A percentile compares a stretch with the other conserved stretches of the same genome.
Conservation (phyloP, 2,329 filamentous ascomycete genomes). For the Penicillium rolfsii region DNA sequence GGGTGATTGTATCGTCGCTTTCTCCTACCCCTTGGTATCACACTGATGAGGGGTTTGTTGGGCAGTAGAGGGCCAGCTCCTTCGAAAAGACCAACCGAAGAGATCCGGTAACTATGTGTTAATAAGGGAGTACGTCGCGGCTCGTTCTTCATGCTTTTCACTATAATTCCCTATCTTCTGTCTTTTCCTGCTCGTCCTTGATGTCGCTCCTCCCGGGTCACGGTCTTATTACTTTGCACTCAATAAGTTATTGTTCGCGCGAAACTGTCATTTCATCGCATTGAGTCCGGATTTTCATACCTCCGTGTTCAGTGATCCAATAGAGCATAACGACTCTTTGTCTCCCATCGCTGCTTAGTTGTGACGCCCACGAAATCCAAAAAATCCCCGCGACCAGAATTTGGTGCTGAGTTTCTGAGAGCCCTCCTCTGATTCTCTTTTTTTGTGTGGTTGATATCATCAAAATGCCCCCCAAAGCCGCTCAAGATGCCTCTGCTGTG, state of each 20-base stretch:
- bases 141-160: neutral
- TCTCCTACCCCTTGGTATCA: conserved; percentile 20
- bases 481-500: conserved; percentile 27
- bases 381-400: neutral
- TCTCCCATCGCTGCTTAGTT: neutral
- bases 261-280: neutral
- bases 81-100: conserved; percentile 10
- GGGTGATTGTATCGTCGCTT: conserved; percentile 17
- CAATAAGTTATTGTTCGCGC: neutral
- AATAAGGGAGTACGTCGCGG: conserved; percentile 14
- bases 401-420: neutral
- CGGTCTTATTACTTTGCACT: conserved; percentile 3
- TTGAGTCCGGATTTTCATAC: neutral
- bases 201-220: conserved; percentile 3
- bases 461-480: conserved; percentile 32
- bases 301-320: neutral
- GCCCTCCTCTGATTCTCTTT: neutral
- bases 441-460: neutral
- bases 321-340: neutral
- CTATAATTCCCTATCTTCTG: conserved; percentile 3
- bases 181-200: conserved; percentile 9
- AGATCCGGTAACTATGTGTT: conserved; percentile 13
- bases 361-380: neutral
- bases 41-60: conserved; percentile 18
- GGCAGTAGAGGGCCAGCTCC: conserved; percentile 23